Percentiles rank a stretch among this genome's conserved stretches.
Conservation (phyloP, 331 rosid genomes). For the Telfairia occidentalis region DNA sequence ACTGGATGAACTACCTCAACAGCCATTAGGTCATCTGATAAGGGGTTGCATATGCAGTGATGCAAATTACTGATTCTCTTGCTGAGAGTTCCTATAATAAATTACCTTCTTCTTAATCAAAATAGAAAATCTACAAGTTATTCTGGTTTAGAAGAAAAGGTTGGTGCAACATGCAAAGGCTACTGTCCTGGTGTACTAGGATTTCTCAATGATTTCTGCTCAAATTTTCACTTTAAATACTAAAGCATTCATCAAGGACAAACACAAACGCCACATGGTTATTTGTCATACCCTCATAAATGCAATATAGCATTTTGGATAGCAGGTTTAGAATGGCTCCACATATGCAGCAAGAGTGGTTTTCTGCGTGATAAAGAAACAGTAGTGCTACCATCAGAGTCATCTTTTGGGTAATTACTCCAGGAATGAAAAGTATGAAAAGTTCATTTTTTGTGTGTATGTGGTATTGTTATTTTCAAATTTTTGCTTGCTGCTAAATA, state of each 20-base stretch:
- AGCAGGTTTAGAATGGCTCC: background rate
- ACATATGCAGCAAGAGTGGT: background rate
- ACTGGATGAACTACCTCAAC: constrained; percentile 4
- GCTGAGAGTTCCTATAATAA: background rate
- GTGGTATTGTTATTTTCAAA: background rate
- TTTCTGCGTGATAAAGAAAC: background rate
- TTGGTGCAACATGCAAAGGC: background rate
- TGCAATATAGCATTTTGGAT: background rate
- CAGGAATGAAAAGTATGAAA: background rate
- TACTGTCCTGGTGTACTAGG: background rate
- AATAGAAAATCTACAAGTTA: background rate
- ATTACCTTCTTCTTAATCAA: background rate
- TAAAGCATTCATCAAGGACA: background rate
- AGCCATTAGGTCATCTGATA: background rate
- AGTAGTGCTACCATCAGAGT: background rate
- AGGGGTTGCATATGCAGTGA: background rate
- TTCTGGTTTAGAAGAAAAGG: background rate
- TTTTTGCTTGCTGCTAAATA: background rate
- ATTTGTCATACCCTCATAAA: background rate
- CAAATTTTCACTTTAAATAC: background rate
- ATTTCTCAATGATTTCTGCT: background rate
- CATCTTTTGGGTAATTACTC: background rate
- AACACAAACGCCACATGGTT: background rate
- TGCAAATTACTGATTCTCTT: background rate
- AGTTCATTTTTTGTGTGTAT: background rate